Evolutionary conservation across 768 basidiomycete genomes (phyloP).

Genomic region (Fibroporia radiculosa): DNA sequence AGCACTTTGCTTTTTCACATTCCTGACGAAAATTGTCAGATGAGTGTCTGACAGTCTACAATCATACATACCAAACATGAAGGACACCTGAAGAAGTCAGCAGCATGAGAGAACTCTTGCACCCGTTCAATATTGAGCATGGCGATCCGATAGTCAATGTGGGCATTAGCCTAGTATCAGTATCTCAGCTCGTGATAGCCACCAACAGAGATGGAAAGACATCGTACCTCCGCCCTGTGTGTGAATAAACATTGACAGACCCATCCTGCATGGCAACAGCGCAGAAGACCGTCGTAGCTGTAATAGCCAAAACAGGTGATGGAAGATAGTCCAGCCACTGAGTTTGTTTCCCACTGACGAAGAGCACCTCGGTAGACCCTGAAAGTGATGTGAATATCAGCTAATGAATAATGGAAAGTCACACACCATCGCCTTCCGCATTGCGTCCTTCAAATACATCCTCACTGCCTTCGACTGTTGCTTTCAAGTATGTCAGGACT

Average conservation of each 20-base stretch:
- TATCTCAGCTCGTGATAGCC: background rate
- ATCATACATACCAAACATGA: conserved; percentile 58
- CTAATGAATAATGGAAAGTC: background rate
- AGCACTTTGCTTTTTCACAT: conserved; percentile 59
- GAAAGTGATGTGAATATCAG: background rate
- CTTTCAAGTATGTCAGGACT: conserved; percentile 26
- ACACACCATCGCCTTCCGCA: conserved; percentile 50
- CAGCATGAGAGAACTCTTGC: conserved; percentile 56
- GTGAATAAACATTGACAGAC: conserved; percentile 75
- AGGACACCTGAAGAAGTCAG: conserved; percentile 67
- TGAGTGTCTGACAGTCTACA: conserved; percentile 4
- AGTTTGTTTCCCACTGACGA: conserved; percentile 56
- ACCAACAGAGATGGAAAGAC: conserved; percentile 3
- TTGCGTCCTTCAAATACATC: conserved; percentile 76
- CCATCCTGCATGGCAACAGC: conserved; percentile 79
- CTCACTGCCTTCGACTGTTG: conserved; percentile 55
- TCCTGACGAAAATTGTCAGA: conserved; percentile 37
- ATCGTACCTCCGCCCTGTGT: conserved; percentile 71
- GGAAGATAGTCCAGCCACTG: conserved; percentile 90
- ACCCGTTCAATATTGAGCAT: conserved; percentile 60
- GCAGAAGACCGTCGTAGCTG: conserved; percentile 58
- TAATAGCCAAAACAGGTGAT: conserved; percentile 57
- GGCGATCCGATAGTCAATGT: conserved; percentile 66
- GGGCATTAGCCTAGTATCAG: conserved; percentile 57
- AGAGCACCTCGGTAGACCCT: conserved; percentile 66